Base-by-base conservation (phyloP, 495 filamentous ascomycete genomes). In the Cercophora samala region DNA sequence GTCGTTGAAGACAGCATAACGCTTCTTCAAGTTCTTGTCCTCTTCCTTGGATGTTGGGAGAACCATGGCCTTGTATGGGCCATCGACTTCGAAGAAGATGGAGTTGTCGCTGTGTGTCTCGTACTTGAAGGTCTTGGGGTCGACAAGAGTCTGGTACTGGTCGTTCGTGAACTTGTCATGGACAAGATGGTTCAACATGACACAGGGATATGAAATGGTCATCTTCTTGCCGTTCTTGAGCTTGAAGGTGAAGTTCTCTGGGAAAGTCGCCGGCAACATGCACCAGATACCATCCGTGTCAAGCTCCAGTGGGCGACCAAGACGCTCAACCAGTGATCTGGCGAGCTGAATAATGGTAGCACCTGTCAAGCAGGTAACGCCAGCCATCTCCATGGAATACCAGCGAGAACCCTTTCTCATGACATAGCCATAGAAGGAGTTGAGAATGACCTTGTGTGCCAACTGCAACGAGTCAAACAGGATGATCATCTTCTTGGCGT, bases 231-330 rank as follows among this genome's bases (percentile, higher is more conserved):
- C 96, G 72, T 93, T 95, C 74, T 93, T 93, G 62, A 98, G 77
- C 61, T 88, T 93, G 82, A 99, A 99, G 8, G 89, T 86, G 75
- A 97, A 96, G 76, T 99, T 97, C 72, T 99, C 95, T 0, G 95
- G 95, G 73, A 99, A 99, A 0, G 92, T 93, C 3, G 92, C 95
- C 0, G 95, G 95, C 71, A 99, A 84, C 87, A 99, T 99, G 83
- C 95, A 99, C 95, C 95, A 99, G 73, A 99, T 99, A 87, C 95
- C 95, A 73, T 99, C 95, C 3, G 95, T 99, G 78, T 99, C 95
- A n/a, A 99, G 86, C 79, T 99, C 95, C 58, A 99, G 82, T 0
- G 95, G 95, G 53, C 95, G 88, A 21, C 95, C 95, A 21, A 99
- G 90, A 18, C 95, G 86, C 73, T 99, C 95, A 13, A 99, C 93